Evolutionary conservation across 2,329 filamentous ascomycete genomes (phyloP).

Genomic region (Metarhizium sp.): DNA sequence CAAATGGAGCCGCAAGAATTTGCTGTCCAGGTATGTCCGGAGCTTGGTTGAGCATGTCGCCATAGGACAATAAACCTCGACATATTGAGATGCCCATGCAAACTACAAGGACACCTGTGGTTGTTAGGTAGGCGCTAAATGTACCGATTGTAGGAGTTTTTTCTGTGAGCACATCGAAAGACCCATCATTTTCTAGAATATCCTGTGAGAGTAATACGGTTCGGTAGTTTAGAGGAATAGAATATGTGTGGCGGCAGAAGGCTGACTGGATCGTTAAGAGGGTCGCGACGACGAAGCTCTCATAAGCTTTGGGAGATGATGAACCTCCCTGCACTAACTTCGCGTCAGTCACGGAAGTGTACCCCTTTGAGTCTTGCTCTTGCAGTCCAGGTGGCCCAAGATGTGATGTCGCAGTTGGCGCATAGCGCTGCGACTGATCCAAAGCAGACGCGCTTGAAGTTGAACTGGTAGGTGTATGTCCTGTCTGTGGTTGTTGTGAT

Average conservation of each 20-base stretch:
- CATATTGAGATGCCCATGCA: slow-evolving; percentile 38
- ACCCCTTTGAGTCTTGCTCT: slow-evolving; percentile 18
- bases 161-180: slow-evolving; percentile 10
- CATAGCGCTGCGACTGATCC: slow-evolving; percentile 24
- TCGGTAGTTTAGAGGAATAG: slow-evolving; percentile 43
- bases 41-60: slow-evolving; percentile 31
- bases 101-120: slow-evolving; percentile 43
- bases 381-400: slow-evolving; percentile 3
- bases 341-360: slow-evolving; percentile 15
- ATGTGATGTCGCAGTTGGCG: slow-evolving; percentile 7
- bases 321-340: slow-evolving; percentile 10
- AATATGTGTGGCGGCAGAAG: slow-evolving; percentile 38
- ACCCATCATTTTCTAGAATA: slow-evolving; percentile 8
- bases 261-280: slow-evolving; percentile 39
- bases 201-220: slow-evolving; percentile 36
- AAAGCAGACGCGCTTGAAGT: slow-evolving; percentile 30
- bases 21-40: slow-evolving; percentile 31
- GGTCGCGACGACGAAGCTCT: slow-evolving; percentile 44
- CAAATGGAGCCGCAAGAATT: slow-evolving; percentile 46
- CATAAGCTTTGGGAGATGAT: slow-evolving; percentile 33
- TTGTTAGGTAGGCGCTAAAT: slow-evolving; percentile 45
- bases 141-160: slow-evolving; percentile 33
- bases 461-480: slow-evolving; percentile 37
- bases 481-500: slow-evolving; percentile 25
- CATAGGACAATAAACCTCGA: slow-evolving; percentile 35